A percentile compares a stretch with the other conserved stretches of the same genome.
These are phyloP conservation scores for Chrysoporthe cubensis DNA, from an alignment of 2,329 filamentous ascomycete genomes.

Conservation along the genomic window DNA sequence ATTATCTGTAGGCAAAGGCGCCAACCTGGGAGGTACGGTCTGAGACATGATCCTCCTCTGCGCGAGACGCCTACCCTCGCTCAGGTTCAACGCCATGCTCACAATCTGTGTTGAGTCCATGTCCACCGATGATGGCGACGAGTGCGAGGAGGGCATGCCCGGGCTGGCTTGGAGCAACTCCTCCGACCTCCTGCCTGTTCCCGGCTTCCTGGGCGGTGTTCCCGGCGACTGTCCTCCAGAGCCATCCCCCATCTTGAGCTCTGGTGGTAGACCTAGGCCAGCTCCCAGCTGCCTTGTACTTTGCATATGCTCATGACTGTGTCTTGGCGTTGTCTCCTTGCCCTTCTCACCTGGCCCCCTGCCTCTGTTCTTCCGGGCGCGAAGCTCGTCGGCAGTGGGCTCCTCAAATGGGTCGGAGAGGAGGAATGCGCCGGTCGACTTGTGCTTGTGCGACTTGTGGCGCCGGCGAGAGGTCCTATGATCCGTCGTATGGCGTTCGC, in stretches of 20 bases:
- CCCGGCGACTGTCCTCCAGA: constrained; percentile 17
- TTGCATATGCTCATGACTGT: constrained; percentile 14
- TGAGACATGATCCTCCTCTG: constrained; percentile 60
- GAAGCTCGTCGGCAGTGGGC: constrained; percentile 38
- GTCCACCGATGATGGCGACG: constrained; percentile 50
- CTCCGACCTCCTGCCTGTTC: constrained; percentile 29
- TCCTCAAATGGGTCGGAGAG: constrained; percentile 47
- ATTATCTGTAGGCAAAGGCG: constrained; percentile 54
- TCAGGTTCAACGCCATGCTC: constrained; percentile 86
- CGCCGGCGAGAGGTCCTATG: constrained; percentile 23
- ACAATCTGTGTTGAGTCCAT: constrained; percentile 88
- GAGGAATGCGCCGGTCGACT: constrained; percentile 55
- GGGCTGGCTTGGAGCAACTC: constrained; percentile 36
- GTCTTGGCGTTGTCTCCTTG: constrained; percentile 21
- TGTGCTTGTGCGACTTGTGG: constrained; percentile 45
- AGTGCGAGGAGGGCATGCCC: constrained; percentile 33
- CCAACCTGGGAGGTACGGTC: constrained; percentile 54
- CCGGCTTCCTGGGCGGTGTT: constrained; percentile 17
- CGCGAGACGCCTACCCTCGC: constrained; percentile 74
- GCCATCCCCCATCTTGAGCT: constrained; percentile 12
- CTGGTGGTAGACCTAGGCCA: constrained; percentile 13
- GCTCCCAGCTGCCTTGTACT: constrained; percentile 15
- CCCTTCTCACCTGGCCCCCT: constrained; percentile 22
- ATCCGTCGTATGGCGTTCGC: constrained; percentile 13
- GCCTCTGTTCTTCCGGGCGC: constrained; percentile 30